phyloP scores from a whole-genome alignment of 2,329 filamentous ascomycete species.

The Zasmidium angulare region DNA sequence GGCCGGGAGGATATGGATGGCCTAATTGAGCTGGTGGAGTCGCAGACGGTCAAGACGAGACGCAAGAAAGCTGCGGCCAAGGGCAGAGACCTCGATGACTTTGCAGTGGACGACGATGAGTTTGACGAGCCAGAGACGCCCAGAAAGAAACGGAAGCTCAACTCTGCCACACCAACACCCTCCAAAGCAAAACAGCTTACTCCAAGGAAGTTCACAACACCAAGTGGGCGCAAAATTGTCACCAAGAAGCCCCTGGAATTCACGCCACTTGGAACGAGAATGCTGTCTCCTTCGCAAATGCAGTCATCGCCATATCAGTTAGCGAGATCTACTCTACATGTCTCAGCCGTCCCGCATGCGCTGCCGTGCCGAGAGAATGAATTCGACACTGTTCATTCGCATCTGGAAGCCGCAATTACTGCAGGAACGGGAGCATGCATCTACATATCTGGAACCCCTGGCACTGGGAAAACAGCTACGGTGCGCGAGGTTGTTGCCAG shows the following conservation, averaged over 20 bases:
- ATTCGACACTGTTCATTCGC: conserved; percentile 87
- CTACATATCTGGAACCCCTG: conserved; percentile 98
- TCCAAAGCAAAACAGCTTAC: conserved; percentile 47
- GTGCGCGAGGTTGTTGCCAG: conserved; percentile 91
- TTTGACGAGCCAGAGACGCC: conserved; percentile 44
- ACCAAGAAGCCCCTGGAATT: conserved; percentile 91
- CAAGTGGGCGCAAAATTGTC: conserved; percentile 66
- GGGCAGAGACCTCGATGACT: conserved; percentile 43
- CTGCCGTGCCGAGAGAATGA: conserved; percentile 90
- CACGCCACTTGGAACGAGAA: conserved; percentile 86
- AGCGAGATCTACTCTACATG: conserved; percentile 84
- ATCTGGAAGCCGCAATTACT: conserved; percentile 89
- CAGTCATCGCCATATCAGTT: conserved; percentile 87
- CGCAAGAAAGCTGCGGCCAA: conserved; percentile 35
- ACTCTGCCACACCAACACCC: conserved; percentile 44
- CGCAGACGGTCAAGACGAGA: conserved; percentile 70
- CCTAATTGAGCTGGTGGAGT: conserved; percentile 67
- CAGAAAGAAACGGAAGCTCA: conserved; percentile 50
- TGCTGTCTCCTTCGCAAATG: conserved; percentile 72
- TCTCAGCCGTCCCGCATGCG: conserved; percentile 85
- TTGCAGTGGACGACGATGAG: conserved; percentile 45
- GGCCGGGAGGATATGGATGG: conserved; percentile 65
- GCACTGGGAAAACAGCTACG: conserved; percentile 95
- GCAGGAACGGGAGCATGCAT: conserved; percentile 95
- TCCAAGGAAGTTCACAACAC: conserved; percentile 59